Percentiles rank a stretch among this genome's conserved stretches.
Conservation (phyloP, 2,329 filamentous ascomycete species). For the Aciculosporium take region DNA sequence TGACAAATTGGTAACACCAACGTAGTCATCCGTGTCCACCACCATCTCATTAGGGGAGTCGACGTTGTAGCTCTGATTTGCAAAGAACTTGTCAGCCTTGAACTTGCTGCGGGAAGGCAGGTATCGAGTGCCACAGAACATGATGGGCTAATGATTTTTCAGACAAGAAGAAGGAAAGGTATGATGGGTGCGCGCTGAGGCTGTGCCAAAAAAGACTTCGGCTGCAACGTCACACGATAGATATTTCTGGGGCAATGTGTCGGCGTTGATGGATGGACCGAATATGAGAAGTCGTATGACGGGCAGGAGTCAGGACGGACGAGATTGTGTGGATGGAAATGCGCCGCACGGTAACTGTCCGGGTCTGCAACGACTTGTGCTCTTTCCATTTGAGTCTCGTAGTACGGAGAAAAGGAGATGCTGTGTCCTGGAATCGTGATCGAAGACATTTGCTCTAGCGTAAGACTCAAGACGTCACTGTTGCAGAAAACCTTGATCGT, state of each 20-base stretch:
- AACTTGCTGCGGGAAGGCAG: constrained; percentile 10
- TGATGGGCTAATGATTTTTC: constrained; percentile 7
- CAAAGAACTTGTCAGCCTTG: constrained; percentile 13
- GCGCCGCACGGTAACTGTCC: neutral
- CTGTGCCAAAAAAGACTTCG: neutral
- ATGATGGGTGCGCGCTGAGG: constrained; percentile 3
- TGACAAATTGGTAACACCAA: constrained; percentile 31
- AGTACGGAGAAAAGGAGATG: neutral
- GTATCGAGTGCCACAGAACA: constrained; percentile 10
- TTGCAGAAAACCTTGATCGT: neutral
- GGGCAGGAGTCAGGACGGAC: neutral
- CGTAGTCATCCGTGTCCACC: constrained; percentile 40
- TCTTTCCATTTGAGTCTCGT: neutral
- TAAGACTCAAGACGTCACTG: neutral
- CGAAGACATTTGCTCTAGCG: neutral
- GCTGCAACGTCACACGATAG: neutral
- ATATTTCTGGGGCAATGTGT: neutral
- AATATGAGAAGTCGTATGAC: neutral
- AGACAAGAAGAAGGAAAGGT: constrained; percentile 6
- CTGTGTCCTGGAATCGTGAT: neutral
- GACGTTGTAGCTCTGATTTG: constrained; percentile 35
- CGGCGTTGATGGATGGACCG: neutral
- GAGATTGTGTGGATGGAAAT: neutral
- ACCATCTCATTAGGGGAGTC: constrained; percentile 44
- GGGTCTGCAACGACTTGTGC: neutral